Evolutionary conservation across 306 rosid species (phyloP).

Genomic region (Prunus fruticosa): DNA sequence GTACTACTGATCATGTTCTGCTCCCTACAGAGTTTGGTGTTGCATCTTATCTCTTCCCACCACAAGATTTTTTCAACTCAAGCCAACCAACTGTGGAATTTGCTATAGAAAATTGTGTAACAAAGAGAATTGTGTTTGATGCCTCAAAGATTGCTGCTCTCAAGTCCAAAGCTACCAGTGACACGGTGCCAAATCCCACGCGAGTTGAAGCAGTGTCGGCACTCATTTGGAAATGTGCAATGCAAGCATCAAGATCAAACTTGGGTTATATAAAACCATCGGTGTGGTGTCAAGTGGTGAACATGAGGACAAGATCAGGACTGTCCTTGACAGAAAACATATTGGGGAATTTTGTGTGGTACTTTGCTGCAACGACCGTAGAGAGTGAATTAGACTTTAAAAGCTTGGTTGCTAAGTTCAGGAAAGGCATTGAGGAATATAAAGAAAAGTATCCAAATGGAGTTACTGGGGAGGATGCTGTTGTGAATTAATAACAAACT

Average conservation of each 20-base stretch:
- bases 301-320: conserved; percentile 27
- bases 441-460: not conserved
- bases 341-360: conserved; percentile 41
- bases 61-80: not conserved
- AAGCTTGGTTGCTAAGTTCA: conserved; percentile 5
- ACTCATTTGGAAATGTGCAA: conserved; percentile 47
- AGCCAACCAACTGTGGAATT: not conserved
- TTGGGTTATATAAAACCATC: conserved; percentile 14
- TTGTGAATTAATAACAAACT: too few relatives aligned
- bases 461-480: not conserved
- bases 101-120: not conserved
- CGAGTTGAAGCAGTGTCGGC: conserved; percentile 39
- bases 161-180: conserved; percentile 22
- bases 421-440: conserved; percentile 1
- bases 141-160: conserved; percentile 25
- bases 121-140: conserved; percentile 40
- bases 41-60: not conserved
- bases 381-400: not conserved
- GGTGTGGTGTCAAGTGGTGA: conserved; percentile 30
- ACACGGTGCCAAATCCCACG: conserved; percentile 10
- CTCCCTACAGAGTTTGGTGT: too few relatives aligned
- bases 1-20: not conserved
- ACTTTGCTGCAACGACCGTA: conserved; percentile 2
- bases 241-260: conserved; percentile 23
- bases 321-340: conserved; percentile 22